phyloP scores from a whole-genome alignment of 2,329 filamentous ascomycete species.

The Penicillium sp. region DNA sequence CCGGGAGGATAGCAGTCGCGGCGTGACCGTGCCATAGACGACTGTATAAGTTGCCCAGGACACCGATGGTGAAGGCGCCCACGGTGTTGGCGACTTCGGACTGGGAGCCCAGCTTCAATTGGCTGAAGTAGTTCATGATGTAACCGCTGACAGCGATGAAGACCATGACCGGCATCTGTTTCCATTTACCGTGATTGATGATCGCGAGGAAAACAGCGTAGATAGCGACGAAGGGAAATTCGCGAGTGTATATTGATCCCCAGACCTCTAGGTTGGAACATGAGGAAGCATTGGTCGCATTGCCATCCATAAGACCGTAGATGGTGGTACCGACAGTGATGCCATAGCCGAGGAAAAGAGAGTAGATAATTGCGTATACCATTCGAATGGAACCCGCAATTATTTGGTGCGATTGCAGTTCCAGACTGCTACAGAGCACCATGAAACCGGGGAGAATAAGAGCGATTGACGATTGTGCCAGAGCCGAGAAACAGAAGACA shows the following conservation, averaged over 20 bases:
- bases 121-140: slow-evolving; percentile 73
- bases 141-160: slow-evolving; percentile 73
- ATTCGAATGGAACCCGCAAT: slow-evolving; percentile 73
- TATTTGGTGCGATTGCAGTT: slow-evolving; percentile 68
- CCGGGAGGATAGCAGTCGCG: slow-evolving; percentile 81
- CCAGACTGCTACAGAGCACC: slow-evolving; percentile 61
- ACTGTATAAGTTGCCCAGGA: slow-evolving; percentile 77
- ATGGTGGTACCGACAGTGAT: slow-evolving; percentile 66
- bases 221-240: slow-evolving; percentile 70
- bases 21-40: slow-evolving; percentile 73
- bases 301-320: slow-evolving; percentile 59
- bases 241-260: slow-evolving; percentile 43
- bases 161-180: slow-evolving; percentile 75
- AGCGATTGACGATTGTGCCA: slow-evolving; percentile 71
- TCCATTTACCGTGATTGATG: slow-evolving; percentile 81
- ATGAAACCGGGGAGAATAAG: slow-evolving; percentile 70
- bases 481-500: slow-evolving; percentile 69
- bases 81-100: slow-evolving; percentile 76
- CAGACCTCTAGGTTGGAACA: slow-evolving; percentile 55
- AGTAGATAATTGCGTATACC: slow-evolving; percentile 73
- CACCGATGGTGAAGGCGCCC: slow-evolving; percentile 75
- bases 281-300: slow-evolving; percentile 52
- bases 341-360: slow-evolving; percentile 69
- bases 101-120: slow-evolving; percentile 65
- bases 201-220: slow-evolving; percentile 76